phyloP scores from a whole-genome alignment of 257 asterid species.

The Thymus mandschuricus region DNA sequence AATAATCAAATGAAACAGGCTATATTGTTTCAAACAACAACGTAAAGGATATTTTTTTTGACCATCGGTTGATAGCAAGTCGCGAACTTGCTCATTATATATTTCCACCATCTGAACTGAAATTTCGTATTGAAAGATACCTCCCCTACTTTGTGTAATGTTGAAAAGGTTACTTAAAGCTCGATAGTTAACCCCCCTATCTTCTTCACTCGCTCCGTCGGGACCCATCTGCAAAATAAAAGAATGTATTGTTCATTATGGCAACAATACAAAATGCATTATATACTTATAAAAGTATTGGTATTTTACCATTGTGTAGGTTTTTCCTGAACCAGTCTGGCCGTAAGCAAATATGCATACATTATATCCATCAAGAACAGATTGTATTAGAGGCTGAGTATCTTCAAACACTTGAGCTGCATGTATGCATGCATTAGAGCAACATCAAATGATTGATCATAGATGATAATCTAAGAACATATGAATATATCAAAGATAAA shows the following conservation, averaged over 20 bases:
- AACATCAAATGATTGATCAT: background rate
- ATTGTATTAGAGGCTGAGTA: constrained; percentile 83
- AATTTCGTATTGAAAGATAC: constrained; percentile 64
- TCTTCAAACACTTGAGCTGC: constrained; percentile 85
- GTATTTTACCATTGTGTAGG: constrained; percentile 84
- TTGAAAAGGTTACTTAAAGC: constrained; percentile 80
- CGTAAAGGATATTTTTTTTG: constrained; percentile 81
- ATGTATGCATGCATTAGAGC: constrained; percentile 33
- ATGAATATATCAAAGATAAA: constrained; percentile 9
- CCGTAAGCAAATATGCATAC: constrained; percentile 97
- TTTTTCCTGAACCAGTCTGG: constrained; percentile 98
- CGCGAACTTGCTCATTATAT: constrained; percentile 98
- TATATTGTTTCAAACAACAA: too few relatives aligned
- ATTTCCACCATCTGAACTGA: constrained; percentile 97
- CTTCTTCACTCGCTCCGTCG: constrained; percentile 75
- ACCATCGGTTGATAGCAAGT: constrained; percentile 69
- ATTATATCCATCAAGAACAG: constrained; percentile 94
- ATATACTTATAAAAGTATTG: background rate
- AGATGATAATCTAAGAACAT: background rate
- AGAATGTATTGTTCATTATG: constrained; percentile 27
- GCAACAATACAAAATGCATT: constrained; percentile 8
- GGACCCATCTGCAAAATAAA: constrained; percentile 75
- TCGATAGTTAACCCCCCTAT: constrained; percentile 96
- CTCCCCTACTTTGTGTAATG: constrained; percentile 64
- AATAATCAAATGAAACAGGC: background rate